Base-by-base conservation (phyloP, 75 land plant species). In the Azolla pinnata region DNA sequence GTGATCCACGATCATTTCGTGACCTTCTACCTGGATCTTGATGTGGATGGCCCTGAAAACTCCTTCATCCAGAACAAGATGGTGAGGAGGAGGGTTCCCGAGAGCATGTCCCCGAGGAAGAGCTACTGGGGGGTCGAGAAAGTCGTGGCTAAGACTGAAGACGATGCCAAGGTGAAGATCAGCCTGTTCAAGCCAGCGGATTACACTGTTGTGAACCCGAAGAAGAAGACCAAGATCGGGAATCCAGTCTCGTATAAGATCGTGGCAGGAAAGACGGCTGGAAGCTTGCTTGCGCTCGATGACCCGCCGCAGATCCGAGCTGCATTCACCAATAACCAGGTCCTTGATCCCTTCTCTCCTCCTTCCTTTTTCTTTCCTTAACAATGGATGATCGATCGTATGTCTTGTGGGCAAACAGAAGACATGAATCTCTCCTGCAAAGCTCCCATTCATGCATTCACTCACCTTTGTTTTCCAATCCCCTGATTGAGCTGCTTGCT, bases 281-380 rank as follows among this genome's bases (percentile, higher is more conserved):
- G 90, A n/a, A 79, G 78, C 57, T 56, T 89, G 72, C 80, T 89
- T 33, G 89, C 80, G 35, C 69, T 23, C 8, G 55, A 61, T 0
- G 83, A 82, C 55, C 83, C 86, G 21, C 90, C 96, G 0, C 96
- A 89, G 55, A 56, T 63, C 28, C 48, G 96, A 38, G 80, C 62
- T 18, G 90, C 90, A 7, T 89, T 89, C 67, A 83, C 86, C 0
- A 81, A 89, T 31, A 82, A 89, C 29, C 89, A 81, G 81, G 81
- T 78, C 20, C n/a, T n/a, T n/a, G n/a, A n/a, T n/a, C n/a, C n/a
- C n/a, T n/a, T n/a, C n/a, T n/a, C n/a, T n/a, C n/a, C n/a, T n/a
- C n/a, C n/a, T n/a, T n/a, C n/a, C n/a, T n/a, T n/a, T n/a, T n/a
- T n/a, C n/a, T n/a, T n/a, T n/a, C n/a, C n/a, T n/a, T n/a, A n/a